Base-by-base conservation (phyloP, 768 basidiomycete species). In the Phlebiopsis gigantea region DNA sequence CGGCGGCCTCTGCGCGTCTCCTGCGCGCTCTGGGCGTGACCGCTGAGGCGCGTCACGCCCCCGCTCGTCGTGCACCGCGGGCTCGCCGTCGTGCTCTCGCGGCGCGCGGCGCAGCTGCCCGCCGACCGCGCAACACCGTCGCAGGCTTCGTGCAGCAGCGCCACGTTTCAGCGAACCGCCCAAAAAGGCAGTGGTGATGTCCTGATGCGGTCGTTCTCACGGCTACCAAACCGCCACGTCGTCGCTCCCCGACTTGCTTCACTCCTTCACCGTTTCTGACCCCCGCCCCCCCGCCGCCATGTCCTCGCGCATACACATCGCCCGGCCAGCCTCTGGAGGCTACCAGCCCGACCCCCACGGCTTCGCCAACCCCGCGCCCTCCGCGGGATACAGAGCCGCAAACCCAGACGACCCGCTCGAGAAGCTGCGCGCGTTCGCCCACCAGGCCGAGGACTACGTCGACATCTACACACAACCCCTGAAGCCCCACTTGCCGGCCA, bases 401-500 rank as follows among this genome's bases (percentile, higher is more conserved):
- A 80, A 90, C 74, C 86, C 88, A 1, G 86, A 92, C 66, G 86
- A 88, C 75, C 92, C 89, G 0, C 64, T 91, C 58, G 89, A 91
- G 72, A 88, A 87, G 71, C 70, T 93, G 48, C 81, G 84, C 60
- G 77, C 78, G 6, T 75, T 85, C 63, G 82, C 82, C 70, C 85
- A 83, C 70, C 79, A 84, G 70, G 79, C 93, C 55, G 97, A 99
- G 75, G 97, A 99, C 74, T 77, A 85, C 61, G 81, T 97, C 68
- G 97, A 98, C 71, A 86, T 90, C 62, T 88, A 89, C 73, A 87
- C 93, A 7, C 89, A 97, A 68, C 97, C 97, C 19, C 77, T 98
- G 73, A 87, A 87, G 69, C 97, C 97, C 53, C 86, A 95, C 71
- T 79, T 99, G 65, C 97, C 97, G 42, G 87, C 92, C 54, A 86